These are phyloP conservation scores for Termitomyces sp. DNA, from an alignment of 768 basidiomycete genomes.

Conservation along the genomic window DNA sequence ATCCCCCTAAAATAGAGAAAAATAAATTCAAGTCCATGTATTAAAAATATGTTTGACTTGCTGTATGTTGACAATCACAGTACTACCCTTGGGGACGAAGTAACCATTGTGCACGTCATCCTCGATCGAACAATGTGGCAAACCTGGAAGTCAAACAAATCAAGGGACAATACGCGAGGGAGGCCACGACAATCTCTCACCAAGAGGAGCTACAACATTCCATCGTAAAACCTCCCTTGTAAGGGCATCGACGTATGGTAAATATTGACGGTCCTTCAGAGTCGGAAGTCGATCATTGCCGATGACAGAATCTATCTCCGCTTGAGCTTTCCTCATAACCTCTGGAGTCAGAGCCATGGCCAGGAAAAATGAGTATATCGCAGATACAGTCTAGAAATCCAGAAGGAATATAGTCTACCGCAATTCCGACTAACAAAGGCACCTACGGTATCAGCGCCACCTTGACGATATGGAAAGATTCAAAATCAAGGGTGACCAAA, in stretches of 20 bases:
- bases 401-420: not conserved
- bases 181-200: conserved; percentile 15
- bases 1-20: not conserved
- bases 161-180: not conserved
- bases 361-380: conserved; percentile 52
- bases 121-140: not conserved
- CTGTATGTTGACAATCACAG: not conserved
- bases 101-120: not conserved
- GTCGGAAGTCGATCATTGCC: conserved; percentile 54
- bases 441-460: conserved; percentile 49
- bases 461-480: conserved; percentile 17
- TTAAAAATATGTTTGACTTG: not conserved
- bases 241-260: conserved; percentile 57
- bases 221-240: conserved; percentile 50
- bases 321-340: conserved; percentile 49
- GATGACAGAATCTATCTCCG: conserved; percentile 52
- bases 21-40: not conserved
- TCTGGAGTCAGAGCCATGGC: conserved; percentile 52
- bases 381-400: conserved; percentile 47
- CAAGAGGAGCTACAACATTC: conserved; percentile 38
- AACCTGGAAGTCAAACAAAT: not conserved
- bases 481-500: not conserved
- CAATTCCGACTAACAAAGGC: not conserved
- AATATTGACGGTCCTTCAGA: conserved; percentile 44
- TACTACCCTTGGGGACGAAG: not conserved